Evolutionary conservation across 1,139 yeast species (phyloP).

Genomic region (Candida sp.): DNA sequence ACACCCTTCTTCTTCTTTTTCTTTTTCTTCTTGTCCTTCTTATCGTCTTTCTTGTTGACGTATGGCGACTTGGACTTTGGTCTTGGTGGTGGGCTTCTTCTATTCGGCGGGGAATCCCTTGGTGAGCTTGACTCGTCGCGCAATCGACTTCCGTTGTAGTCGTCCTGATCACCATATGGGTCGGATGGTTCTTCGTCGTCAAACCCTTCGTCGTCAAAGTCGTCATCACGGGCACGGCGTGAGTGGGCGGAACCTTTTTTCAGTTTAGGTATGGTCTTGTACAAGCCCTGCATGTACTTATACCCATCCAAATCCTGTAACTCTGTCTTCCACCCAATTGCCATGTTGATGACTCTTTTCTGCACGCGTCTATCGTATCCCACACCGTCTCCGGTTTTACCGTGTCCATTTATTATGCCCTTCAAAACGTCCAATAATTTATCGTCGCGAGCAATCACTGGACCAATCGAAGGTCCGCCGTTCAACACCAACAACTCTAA

Average conservation of each 20-base stretch:
- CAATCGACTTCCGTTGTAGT: conserved; percentile 8
- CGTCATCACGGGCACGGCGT: conserved; percentile 2
- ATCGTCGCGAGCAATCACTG: conserved; percentile 68
- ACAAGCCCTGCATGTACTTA: conserved; percentile 52
- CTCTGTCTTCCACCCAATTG: conserved; percentile 68
- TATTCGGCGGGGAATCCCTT: conserved; percentile 10
- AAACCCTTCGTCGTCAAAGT: conserved; percentile 19
- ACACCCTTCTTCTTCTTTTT: conserved; percentile 24
- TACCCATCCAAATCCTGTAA: conserved; percentile 55
- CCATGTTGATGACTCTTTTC: conserved; percentile 48
- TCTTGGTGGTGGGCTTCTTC: conserved; percentile 29
- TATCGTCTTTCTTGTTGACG: conserved; percentile 8
- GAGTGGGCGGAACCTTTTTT: conserved; percentile 4
- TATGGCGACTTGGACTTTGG: conserved; percentile 31
- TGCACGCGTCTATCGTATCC: conserved; percentile 49
- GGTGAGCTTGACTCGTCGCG: conserved; percentile 23
- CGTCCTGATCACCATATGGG: conserved; percentile 32
- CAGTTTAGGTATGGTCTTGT: conserved; percentile 34
- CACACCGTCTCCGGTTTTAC: conserved; percentile 41
- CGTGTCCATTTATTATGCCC: conserved; percentile 44
- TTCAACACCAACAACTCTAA: conserved; percentile 80
- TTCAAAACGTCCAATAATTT: conserved; percentile 71
- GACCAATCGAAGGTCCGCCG: conserved; percentile 58
- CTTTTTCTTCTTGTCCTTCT: conserved; percentile 16
- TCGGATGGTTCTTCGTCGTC: conserved; percentile 11